Conservation (phyloP, 2,329 filamentous ascomycete species). For the Hysterium pulicare region DNA sequence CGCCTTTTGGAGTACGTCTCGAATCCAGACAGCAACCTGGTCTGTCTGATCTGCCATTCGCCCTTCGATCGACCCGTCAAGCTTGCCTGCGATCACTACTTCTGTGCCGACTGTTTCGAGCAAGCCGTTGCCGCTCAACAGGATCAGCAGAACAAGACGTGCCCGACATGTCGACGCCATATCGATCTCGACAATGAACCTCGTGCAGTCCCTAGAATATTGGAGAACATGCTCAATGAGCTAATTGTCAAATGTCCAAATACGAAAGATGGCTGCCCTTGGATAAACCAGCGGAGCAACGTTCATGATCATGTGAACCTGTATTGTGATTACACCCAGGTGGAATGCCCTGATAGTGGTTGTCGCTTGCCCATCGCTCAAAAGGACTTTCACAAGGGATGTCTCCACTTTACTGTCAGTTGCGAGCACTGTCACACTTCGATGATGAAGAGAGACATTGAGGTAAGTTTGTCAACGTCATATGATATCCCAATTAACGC, state of each 20-base stretch:
- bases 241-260: constrained; percentile 59
- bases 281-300: constrained; percentile 53
- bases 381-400: constrained; percentile 53
- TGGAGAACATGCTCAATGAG: constrained; percentile 61
- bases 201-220: constrained; percentile 49
- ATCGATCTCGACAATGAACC: constrained; percentile 29
- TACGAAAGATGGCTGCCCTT: constrained; percentile 51
- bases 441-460: constrained; percentile 54
- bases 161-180: constrained; percentile 56
- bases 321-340: constrained; percentile 55
- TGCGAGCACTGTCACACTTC: constrained; percentile 53
- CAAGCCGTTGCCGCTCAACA: constrained; percentile 34
- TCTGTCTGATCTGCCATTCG: constrained; percentile 63
- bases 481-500: constrained; percentile 30
- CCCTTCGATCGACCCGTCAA: constrained; percentile 58
- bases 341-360: constrained; percentile 50
- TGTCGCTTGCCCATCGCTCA: constrained; percentile 54
- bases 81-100: constrained; percentile 61
- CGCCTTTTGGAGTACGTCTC: constrained; percentile 57
- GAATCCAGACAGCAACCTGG: constrained; percentile 56
- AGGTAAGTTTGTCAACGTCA: constrained; percentile 32
- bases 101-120: constrained; percentile 58
- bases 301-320: constrained; percentile 58
- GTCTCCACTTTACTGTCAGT: constrained; percentile 51
- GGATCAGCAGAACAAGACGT: constrained; percentile 37